Base-by-base conservation (phyloP, 169 alveolate genomes). In the Ichthyophthirius multifiliis region DNA sequence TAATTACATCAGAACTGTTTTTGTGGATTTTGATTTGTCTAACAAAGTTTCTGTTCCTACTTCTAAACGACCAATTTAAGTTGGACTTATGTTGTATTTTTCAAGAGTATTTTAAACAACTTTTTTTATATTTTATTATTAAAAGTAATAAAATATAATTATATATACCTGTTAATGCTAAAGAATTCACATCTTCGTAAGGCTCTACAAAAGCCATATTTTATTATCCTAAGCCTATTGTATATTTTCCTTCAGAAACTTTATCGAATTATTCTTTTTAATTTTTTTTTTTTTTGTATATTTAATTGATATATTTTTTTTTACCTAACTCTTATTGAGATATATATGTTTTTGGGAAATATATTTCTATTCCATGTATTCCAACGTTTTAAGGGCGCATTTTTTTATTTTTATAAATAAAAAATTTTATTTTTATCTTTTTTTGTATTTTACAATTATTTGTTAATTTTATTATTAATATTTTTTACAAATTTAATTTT, bases 1-100 rank as follows among this genome's bases (percentile, higher is more conserved):
- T 43, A 92, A 73, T 71, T 90, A 78, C 98, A 95, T 95, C 43
- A 95, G 81, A 43, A 83, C 82, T 1, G 98, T 95, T 74, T 95
- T 95, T 10, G 89, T 89, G 20, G 95, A 87, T 86, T 95, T 95
- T 27, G 96, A 85, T 75, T 95, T 92, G 65, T 95, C 98, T 55
- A 91, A 74, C 47, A 95, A 41, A 6, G 97, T 93, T 80, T 95
- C 98, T 12, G 98, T 93, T 0, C 98, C 98, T 1, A 95, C 94
- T 84, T 95, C 96, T 37, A 95, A 85, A 74, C 98, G 80, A 20
- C 97, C 96, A 18, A 95, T 92, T 27, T 83, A 47, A 20, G 74
- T 76, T 37, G 93, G 90, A 34, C 86, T 75, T 23, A 95, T 84
- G 18, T 82, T 43, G 65, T 95, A 75, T 81, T 95, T 95, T 46